A percentile compares a stretch with the other conserved stretches of the same genome.
phyloP scores from a whole-genome alignment of 192 early-diverging fungal species.

The Gigaspora rosea region DNA sequence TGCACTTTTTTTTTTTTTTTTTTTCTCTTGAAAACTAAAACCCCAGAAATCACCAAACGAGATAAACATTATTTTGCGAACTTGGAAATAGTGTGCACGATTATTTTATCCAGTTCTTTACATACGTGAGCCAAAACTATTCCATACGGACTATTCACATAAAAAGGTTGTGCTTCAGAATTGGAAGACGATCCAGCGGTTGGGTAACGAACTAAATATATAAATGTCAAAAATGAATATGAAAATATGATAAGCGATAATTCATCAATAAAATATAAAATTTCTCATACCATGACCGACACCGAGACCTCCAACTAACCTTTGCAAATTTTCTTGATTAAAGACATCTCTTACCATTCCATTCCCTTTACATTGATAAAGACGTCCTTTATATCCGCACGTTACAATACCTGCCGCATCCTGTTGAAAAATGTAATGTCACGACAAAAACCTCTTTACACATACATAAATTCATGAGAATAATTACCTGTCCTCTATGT shows the following conservation, averaged over 20 bases:
- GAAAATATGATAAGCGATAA: neutral
- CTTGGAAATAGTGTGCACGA: too few relatives aligned
- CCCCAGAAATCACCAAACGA: too few relatives aligned
- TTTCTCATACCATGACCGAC: conserved; percentile 88
- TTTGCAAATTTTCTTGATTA: conserved; percentile 71
- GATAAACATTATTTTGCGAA: too few relatives aligned
- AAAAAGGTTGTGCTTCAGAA: conserved; percentile 99
- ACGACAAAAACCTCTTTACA: neutral
- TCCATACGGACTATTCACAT: conserved; percentile 99
- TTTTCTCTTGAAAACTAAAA: too few relatives aligned
- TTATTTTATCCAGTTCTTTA: neutral
- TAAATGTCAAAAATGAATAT: conserved; percentile 13
- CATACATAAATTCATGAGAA: neutral
- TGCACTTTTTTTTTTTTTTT: neutral
- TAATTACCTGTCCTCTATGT: conserved; percentile 94
- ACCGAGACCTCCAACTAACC: conserved; percentile 86
- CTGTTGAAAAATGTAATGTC: conserved; percentile 48
- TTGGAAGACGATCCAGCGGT: conserved; percentile 96
- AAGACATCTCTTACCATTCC: conserved; percentile 99
- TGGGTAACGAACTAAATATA: conserved; percentile 87
- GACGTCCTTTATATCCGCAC: conserved; percentile 91
- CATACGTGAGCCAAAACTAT: conserved; percentile 92
- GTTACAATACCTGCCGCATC: conserved; percentile 99
- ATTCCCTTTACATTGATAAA: conserved; percentile 99
- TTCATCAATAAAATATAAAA: neutral